Conservation (phyloP, 441 rosid species). For the Erysimum cheiri region DNA sequence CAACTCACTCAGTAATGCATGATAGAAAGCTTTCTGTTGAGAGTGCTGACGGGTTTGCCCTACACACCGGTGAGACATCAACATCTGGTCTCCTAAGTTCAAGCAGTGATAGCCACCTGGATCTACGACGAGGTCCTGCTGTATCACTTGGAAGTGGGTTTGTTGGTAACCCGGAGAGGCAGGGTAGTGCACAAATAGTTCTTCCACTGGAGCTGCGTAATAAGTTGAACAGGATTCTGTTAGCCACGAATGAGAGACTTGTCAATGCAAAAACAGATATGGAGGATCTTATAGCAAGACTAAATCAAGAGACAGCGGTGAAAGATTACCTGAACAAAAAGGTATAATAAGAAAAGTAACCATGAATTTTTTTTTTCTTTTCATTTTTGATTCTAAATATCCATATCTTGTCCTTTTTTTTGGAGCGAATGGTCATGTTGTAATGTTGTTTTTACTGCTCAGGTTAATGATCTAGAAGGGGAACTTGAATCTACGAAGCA, state of each 20-base stretch:
- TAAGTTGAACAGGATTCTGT: constrained; percentile 79
- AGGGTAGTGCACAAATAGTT: constrained; percentile 66
- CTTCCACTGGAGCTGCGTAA: constrained; percentile 83
- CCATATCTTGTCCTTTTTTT: constrained; percentile 5
- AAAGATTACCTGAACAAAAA: constrained; percentile 87
- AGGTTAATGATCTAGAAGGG: constrained; percentile 96
- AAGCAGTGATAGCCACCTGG: constrained; percentile 63
- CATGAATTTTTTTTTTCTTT: not conserved
- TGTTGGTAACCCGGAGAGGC: constrained; percentile 49
- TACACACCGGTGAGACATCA: constrained; percentile 69
- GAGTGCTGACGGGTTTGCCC: constrained; percentile 68
- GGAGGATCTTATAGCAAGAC: constrained; percentile 96
- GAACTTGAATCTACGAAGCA: constrained; percentile 91
- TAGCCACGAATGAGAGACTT: constrained; percentile 74
- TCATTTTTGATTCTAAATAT: not conserved
- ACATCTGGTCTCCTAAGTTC: constrained; percentile 64
- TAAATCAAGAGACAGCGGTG: constrained; percentile 91
- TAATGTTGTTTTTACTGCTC: constrained; percentile 35
- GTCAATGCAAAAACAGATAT: constrained; percentile 91
- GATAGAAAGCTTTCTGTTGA: constrained; percentile 71
- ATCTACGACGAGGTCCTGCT: constrained; percentile 57
- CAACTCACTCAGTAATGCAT: constrained; percentile 60
- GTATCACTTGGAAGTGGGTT: constrained; percentile 47
- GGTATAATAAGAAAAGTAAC: constrained; percentile 52
- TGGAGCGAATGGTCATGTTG: constrained; percentile 13